phyloP scores from a whole-genome alignment of 2,329 filamentous ascomycete species.

The Botrytis tulipae region DNA sequence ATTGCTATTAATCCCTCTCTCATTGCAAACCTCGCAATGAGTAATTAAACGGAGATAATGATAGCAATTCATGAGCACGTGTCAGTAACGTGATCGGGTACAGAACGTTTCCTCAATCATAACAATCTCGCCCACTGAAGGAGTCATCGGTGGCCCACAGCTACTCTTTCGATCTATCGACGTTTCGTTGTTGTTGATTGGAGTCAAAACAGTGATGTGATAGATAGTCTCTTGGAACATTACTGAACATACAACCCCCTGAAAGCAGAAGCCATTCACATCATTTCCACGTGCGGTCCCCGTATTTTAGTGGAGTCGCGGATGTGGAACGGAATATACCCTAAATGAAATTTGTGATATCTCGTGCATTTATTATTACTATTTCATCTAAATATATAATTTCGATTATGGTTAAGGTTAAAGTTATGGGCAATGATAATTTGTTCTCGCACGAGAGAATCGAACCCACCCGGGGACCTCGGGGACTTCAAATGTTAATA shows the following conservation, averaged over 20 bases:
- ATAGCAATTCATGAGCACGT: background rate
- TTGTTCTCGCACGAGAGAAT: background rate
- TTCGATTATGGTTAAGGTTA: background rate
- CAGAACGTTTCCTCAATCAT: background rate
- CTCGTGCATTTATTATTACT: background rate
- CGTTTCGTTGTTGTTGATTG: background rate
- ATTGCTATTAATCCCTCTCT: background rate
- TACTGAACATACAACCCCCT: background rate
- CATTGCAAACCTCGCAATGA: background rate
- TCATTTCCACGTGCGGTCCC: background rate
- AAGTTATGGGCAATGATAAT: background rate
- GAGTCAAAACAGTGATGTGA: background rate
- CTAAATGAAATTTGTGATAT: constrained; percentile 1
- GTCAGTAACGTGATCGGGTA: background rate
- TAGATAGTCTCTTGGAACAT: background rate
- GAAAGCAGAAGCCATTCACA: background rate
- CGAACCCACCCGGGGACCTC: background rate
- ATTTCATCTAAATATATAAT: background rate
- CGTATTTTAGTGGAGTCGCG: background rate
- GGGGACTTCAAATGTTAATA: background rate
- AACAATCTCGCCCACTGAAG: background rate
- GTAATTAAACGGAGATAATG: background rate
- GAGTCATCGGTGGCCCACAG: background rate
- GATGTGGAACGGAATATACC: background rate
- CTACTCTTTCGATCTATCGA: background rate